Conservation (phyloP, 2,329 filamentous ascomycete genomes). For the Exophiala xenobiotica region DNA sequence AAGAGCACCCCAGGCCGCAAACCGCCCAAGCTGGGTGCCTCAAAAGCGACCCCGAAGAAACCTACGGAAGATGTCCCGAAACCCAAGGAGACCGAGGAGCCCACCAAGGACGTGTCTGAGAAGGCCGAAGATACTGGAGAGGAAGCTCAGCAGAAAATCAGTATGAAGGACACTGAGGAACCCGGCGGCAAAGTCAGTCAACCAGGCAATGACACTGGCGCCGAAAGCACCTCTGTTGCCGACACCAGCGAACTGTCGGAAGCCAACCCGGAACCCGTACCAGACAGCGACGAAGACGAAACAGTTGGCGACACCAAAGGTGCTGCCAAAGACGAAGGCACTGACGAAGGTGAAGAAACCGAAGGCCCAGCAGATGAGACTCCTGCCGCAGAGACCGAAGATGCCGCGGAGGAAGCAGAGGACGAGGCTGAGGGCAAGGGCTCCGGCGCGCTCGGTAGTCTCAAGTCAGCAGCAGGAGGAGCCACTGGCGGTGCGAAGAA, state of each 20-base stretch:
- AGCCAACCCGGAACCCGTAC: conserved; percentile 28
- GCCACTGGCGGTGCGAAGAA: conserved; percentile 29
- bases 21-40: conserved; percentile 30
- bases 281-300: conserved; percentile 27
- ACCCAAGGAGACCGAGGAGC: conserved; percentile 21
- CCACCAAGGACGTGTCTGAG: conserved; percentile 15
- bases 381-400: conserved; percentile 46
- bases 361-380: conserved; percentile 44
- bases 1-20: conserved; percentile 19
- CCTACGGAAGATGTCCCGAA: conserved; percentile 17
- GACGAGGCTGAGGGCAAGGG: conserved; percentile 32
- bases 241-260: conserved; percentile 30
- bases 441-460: conserved; percentile 23
- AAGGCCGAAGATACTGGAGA: conserved; percentile 25
- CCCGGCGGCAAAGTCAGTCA: conserved; percentile 17
- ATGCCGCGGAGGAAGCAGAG: conserved; percentile 39
- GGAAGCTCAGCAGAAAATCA: conserved; percentile 22
- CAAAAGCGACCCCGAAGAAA: conserved; percentile 29
- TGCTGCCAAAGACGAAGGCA: conserved; percentile 25
- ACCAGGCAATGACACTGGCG: conserved; percentile 29
- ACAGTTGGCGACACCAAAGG: conserved; percentile 18
- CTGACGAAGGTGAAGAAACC: conserved; percentile 33
- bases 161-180: conserved; percentile 29
- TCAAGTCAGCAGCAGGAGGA: conserved; percentile 22
- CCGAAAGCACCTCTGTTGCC: conserved; percentile 25